Conservation (phyloP, 2,329 filamentous ascomycete species). For the Stromatinia cepivora region DNA sequence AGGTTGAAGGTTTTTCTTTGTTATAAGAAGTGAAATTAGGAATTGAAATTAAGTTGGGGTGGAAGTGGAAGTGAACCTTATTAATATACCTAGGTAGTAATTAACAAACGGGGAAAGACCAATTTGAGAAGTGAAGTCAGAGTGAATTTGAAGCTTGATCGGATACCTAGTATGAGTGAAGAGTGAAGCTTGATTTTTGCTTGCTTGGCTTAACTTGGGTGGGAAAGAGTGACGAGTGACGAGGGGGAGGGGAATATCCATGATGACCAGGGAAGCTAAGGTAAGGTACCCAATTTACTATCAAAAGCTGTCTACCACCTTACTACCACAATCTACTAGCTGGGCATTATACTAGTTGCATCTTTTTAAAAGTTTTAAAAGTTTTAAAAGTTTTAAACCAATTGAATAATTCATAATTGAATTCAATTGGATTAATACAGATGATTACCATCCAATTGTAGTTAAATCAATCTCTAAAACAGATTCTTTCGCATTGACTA, state of each 20-base stretch:
- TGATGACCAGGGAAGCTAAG: constrained; percentile 8
- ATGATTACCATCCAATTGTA: background rate
- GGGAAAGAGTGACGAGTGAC: constrained; percentile 12
- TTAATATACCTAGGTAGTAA: background rate
- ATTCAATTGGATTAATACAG: background rate
- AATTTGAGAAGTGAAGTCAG: constrained; percentile 12
- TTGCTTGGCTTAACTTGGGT: background rate
- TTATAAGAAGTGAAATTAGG: background rate
- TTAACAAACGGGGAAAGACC: background rate
- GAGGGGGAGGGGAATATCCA: background rate
- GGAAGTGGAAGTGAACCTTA: background rate
- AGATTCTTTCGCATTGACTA: background rate
- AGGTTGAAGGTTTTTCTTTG: background rate
- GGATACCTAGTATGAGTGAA: background rate
- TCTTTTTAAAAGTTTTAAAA: background rate
- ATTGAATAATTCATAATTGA: background rate
- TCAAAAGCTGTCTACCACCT: background rate
- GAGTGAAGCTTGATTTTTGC: constrained; percentile 13
- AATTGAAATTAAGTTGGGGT: background rate
- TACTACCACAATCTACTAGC: background rate
- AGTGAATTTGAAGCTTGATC: background rate
- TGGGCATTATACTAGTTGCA: background rate
- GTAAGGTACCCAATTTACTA: constrained; percentile 12
- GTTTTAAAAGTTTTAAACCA: background rate
- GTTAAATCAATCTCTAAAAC: no score